Evolutionary conservation across 2,329 filamentous ascomycete species (phyloP).

Genomic region (Stachybotrys chartarum): DNA sequence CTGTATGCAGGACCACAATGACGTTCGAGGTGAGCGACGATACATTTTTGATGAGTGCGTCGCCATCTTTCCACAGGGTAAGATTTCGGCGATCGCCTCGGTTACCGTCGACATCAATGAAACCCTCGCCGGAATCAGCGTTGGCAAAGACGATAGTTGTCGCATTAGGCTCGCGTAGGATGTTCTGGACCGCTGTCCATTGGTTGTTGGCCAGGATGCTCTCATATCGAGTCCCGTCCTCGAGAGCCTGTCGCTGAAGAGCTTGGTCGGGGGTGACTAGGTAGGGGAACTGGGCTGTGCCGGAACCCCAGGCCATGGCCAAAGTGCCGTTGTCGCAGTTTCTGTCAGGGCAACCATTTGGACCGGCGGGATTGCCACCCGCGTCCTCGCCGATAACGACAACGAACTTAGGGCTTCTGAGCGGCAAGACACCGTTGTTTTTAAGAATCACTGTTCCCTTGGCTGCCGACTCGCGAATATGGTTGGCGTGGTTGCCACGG

Average conservation of each 20-base stretch:
- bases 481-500: constrained; percentile 60
- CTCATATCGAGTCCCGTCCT: constrained; percentile 54
- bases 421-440: constrained; percentile 68
- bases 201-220: constrained; percentile 61
- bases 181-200: constrained; percentile 50
- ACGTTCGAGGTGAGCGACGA: constrained; percentile 77
- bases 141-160: constrained; percentile 86
- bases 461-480: constrained; percentile 71
- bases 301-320: constrained; percentile 75
- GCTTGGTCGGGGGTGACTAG: constrained; percentile 67
- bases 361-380: constrained; percentile 63
- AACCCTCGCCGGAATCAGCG: constrained; percentile 79
- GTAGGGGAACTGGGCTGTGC: constrained; percentile 68
- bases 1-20: constrained; percentile 83
- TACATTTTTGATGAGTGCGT: constrained; percentile 74
- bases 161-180: constrained; percentile 57
- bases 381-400: constrained; percentile 80
- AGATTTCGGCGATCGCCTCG: constrained; percentile 87
- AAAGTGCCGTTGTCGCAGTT: constrained; percentile 53
- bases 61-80: constrained; percentile 79
- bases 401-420: constrained; percentile 70
- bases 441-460: constrained; percentile 86
- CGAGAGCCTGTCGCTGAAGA: constrained; percentile 54
- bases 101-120: constrained; percentile 75
- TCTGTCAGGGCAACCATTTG: constrained; percentile 72